Percentiles rank a stretch among this genome's conserved stretches.
Evolutionary conservation across 2,329 filamentous ascomycete genomes (phyloP).

Genomic region (Monosporascus sp.): DNA sequence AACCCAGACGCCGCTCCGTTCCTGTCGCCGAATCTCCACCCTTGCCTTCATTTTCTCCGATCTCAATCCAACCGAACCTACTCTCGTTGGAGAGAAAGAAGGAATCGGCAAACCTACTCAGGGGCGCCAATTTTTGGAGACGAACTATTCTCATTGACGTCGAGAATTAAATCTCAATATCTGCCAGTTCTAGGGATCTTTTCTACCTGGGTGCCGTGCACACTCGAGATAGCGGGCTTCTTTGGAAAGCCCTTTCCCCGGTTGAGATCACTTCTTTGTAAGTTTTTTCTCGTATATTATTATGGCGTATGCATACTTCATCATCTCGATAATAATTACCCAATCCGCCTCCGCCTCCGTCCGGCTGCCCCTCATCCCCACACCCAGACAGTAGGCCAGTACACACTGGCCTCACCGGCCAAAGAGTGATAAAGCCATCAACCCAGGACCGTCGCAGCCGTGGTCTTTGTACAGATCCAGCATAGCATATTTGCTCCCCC

Average conservation of each 20-base stretch:
- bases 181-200: background rate
- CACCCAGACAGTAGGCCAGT: background rate
- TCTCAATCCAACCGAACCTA: background rate
- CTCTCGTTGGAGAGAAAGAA: background rate
- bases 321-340: background rate
- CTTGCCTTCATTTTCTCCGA: background rate
- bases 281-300: background rate
- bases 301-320: background rate
- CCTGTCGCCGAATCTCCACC: background rate
- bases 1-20: background rate
- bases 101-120: background rate
- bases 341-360: background rate
- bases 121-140: background rate
- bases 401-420: background rate
- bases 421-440: background rate
- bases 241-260: background rate
- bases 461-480: background rate
- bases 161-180: background rate
- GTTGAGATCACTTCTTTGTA: constrained; percentile 1
- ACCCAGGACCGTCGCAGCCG: background rate
- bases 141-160: background rate
- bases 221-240: background rate
- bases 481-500: background rate
- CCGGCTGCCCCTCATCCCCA: background rate
- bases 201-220: background rate